Evolutionary conservation across 805 yeast genomes (phyloP), one percentile per base, ranked within the genome.

Genomic region (Cyberlindnera maritima): DNA sequence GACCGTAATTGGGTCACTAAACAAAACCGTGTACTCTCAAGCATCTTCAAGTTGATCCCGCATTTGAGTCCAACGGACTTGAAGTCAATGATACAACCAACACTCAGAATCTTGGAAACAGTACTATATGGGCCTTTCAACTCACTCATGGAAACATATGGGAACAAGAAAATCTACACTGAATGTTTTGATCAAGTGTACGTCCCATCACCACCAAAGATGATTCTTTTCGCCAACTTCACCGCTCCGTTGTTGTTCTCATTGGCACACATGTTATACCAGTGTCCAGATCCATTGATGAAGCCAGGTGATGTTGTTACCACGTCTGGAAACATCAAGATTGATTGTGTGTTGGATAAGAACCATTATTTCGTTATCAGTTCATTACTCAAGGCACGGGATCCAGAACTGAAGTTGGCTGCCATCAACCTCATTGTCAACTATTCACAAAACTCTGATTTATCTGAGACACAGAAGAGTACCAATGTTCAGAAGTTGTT

Each of bases 341-440:
- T 60, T 32, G 56, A 57, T 39, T 34, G 44, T 2, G 37, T 54
- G 3, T 31, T 60, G 23, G 35, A 37, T 9, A 48, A 46, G 32
- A 48, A 47, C 6, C 39, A 52, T 3, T 60, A 56, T 23, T 57
- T 60, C 36, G 48, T 50, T 3, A 43, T 59, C 31, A 52, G 53
- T 5, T 59, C 62, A 4, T 45, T 56, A 5, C 41, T 59, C 19
- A 60, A 56, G 28, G 44, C 57, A 4, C 52, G 45, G 18, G 54
- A 53, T 31, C 51, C 48, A 13, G 61, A 59, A 32, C 38, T 60
- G 25, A 58, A 59, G 33, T 35, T 60, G 23, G 52, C 61, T 2
- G 35, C 57, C 1, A 48, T 60, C 17, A 37, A 52, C 5, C 38
- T 58, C 1, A 46, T 60, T 41, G 53, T 53, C 4, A 47, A 55